A percentile compares a stretch with the other conserved stretches of the same genome.
Conservation (phyloP, 371 early-diverging fungal species). For the Capillidium heterosporum region DNA sequence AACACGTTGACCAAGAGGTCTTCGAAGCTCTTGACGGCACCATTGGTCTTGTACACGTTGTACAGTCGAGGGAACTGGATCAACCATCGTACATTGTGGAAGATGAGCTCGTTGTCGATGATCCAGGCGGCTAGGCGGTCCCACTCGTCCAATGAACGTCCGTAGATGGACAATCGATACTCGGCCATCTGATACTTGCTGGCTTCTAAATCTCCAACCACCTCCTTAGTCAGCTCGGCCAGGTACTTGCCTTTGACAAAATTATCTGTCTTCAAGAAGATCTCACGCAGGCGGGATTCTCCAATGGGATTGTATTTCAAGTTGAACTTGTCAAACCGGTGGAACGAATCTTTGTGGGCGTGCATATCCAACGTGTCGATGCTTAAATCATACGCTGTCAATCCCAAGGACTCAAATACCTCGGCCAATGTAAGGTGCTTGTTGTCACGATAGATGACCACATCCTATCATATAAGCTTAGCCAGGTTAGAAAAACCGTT, state of each 20-base stretch:
- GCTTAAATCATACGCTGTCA: slow-evolving; percentile 90
- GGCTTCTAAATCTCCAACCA: slow-evolving; percentile 81
- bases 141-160: slow-evolving; percentile 65
- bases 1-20: slow-evolving; percentile 78
- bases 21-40: slow-evolving; percentile 51
- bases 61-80: slow-evolving; percentile 94
- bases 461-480: slow-evolving; percentile 19
- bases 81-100: slow-evolving; percentile 89
- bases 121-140: slow-evolving; percentile 93
- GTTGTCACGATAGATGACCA: slow-evolving; percentile 56
- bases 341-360: slow-evolving; percentile 67
- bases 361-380: slow-evolving; percentile 98
- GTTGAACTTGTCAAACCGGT: slow-evolving; percentile 96
- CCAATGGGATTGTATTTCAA: slow-evolving; percentile 94
- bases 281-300: slow-evolving; percentile 46
- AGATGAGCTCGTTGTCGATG: slow-evolving; percentile 77
- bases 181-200: slow-evolving; percentile 93
- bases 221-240: slow-evolving; percentile 92
- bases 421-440: slow-evolving; percentile 47
- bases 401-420: slow-evolving; percentile 85
- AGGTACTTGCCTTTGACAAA: slow-evolving; percentile 78
- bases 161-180: slow-evolving; percentile 86
- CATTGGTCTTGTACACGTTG: slow-evolving; percentile 63
- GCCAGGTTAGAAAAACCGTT: not conserved
- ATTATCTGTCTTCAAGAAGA: slow-evolving; percentile 94